A percentile compares a stretch with the other conserved stretches of the same genome.
Evolutionary conservation across 371 early-diverging fungal species (phyloP).

Genomic region (Zancudomyces culisetae): DNA sequence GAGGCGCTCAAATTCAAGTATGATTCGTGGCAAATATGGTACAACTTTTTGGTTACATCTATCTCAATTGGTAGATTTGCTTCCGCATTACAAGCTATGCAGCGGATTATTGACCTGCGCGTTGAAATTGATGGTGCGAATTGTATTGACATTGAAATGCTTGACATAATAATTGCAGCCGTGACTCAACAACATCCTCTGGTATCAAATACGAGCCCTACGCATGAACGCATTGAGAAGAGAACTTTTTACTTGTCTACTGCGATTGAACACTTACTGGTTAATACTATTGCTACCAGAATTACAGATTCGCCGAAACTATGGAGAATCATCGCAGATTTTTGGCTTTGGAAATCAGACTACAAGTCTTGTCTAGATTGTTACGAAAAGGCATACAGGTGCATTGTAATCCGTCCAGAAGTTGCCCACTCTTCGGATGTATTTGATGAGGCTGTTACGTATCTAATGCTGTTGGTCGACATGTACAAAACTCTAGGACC

Average conservation of each 20-base stretch:
- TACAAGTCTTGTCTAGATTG: slow-evolving; percentile 52
- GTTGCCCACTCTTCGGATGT: slow-evolving; percentile 37
- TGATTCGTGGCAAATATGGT: slow-evolving; percentile 83
- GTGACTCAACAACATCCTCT: slow-evolving; percentile 17
- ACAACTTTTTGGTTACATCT: slow-evolving; percentile 63
- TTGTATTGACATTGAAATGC: slow-evolving; percentile 55
- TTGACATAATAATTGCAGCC: slow-evolving; percentile 46
- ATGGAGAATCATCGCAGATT: slow-evolving; percentile 56
- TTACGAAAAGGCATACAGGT: slow-evolving; percentile 63
- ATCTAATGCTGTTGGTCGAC: slow-evolving; percentile 52
- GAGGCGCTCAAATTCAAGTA: slow-evolving; percentile 62
- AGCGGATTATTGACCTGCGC: slow-evolving; percentile 53
- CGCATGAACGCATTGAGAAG: slow-evolving; percentile 1
- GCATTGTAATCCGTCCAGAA: slow-evolving; percentile 47
- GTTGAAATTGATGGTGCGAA: slow-evolving; percentile 40
- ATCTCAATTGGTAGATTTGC: slow-evolving; percentile 58
- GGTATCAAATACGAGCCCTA: slow-evolving; percentile 7
- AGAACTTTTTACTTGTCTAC: not conserved
- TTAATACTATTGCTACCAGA: slow-evolving; percentile 41
- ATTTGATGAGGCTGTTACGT: slow-evolving; percentile 46
- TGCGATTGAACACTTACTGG: slow-evolving; percentile 29
- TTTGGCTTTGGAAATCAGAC: slow-evolving; percentile 41
- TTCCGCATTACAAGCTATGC: slow-evolving; percentile 73
- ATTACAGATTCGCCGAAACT: slow-evolving; percentile 54
- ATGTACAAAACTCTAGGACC: slow-evolving; percentile 53